Evolutionary conservation across 306 rosid species (phyloP), one percentile per base, ranked within the genome.

Genomic region (Quillaja saponaria): DNA sequence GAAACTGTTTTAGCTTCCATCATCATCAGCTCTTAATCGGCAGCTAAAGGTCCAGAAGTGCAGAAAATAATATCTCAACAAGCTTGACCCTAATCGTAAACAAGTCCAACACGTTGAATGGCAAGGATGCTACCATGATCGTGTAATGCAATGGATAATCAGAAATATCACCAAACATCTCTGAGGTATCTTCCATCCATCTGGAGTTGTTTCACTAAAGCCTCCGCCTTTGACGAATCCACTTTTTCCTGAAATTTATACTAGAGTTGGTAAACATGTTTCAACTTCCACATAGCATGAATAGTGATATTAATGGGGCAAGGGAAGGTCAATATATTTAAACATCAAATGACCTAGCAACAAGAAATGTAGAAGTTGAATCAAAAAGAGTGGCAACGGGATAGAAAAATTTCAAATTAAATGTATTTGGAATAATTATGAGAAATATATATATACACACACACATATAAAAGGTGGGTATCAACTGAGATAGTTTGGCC

Each of bases 101-200:
- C n/a, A n/a, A n/a, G n/a, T 55, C 41, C 53, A 45, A 54, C 53
- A 58, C 46, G 64, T 69, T 52, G 17, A 73, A 59, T 25, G 34
- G 57, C 69, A 64, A 25, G 50, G 79, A 70, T 64, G 73, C 67
- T 31, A 72, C 77, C 16, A 53, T 37, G 58, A n/a, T 52, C 71
- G 15, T 52, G 50, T 8, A 59, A 47, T 50, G 50, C 12, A 39
- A 44, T 20, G 52, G 69, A 54, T 69, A 46, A 34, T 58, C 48
- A 20, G 37, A 57, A 71, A 65, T 50, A 55, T 83, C 83, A 90
- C 97, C 97, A 90, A n/a, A 90, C 95, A 49, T 90, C 97, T 65
- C 97, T 77, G 8, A 90, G 90, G 74, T 90, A 90, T 45, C 95
- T 80, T 19, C 92, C 92, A 41, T 82, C 91, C 81, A 68, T 75